Evolutionary conservation across 2,329 filamentous ascomycete genomes (phyloP).

Genomic region (Dothideomycetes sp.): DNA sequence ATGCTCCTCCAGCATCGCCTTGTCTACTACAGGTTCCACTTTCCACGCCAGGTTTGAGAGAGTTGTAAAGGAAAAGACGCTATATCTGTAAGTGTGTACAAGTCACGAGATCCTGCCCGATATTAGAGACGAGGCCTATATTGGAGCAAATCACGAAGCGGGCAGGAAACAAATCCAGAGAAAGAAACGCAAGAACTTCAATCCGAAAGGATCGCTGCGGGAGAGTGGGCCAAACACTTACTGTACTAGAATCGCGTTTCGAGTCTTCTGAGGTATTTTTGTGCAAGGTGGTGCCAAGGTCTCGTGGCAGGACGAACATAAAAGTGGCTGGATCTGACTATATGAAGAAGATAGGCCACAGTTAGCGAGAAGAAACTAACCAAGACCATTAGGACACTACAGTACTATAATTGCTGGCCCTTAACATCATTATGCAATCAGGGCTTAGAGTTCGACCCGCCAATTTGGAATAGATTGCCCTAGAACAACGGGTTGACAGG

Average conservation of each 20-base stretch:
- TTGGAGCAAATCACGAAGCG: constrained; percentile 7
- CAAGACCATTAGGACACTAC: constrained; percentile 6
- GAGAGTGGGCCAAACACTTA: too few relatives aligned
- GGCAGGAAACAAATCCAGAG: constrained; percentile 9
- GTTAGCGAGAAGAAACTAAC: constrained; percentile 5
- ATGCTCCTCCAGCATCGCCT: constrained; percentile 8
- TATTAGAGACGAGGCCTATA: not conserved
- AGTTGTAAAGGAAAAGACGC: not conserved
- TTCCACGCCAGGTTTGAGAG: not conserved
- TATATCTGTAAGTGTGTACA: constrained; percentile 27
- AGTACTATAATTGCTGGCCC: constrained; percentile 7
- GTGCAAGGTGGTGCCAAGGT: constrained; percentile 22
- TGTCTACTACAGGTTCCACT: not conserved
- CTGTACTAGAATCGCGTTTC: constrained; percentile 25
- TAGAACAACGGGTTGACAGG: constrained; percentile 5
- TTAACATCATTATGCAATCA: constrained; percentile 8
- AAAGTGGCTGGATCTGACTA: constrained; percentile 24
- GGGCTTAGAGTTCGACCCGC: constrained; percentile 8
- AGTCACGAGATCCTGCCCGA: constrained; percentile 22
- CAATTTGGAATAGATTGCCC: constrained; percentile 11
- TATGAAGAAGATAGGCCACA: constrained; percentile 9
- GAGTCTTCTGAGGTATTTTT: constrained; percentile 15
- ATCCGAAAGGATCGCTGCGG: constrained; percentile 4
- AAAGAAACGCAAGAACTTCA: not conserved
- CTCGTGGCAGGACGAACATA: constrained; percentile 20